Conservation (phyloP, 1,284 basidiomycete species). For the Puccinia horiana region DNA sequence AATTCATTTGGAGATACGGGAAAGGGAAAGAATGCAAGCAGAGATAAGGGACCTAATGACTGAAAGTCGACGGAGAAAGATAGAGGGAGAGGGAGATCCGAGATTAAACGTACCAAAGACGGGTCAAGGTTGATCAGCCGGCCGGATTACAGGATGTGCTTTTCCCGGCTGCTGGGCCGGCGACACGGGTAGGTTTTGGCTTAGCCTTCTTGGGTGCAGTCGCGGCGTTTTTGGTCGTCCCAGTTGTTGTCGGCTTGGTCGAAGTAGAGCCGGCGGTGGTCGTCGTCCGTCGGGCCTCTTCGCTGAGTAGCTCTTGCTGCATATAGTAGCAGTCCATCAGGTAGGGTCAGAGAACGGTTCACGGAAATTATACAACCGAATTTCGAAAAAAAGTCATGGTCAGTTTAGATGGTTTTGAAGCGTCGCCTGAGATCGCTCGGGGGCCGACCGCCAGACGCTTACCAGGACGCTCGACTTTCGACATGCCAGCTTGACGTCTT, state of each 20-base stretch:
- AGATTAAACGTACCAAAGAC: too few relatives aligned
- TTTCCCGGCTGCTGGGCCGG: background rate
- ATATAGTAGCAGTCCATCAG: background rate
- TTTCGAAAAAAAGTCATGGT: background rate
- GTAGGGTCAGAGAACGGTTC: background rate
- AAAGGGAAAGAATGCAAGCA: too few relatives aligned
- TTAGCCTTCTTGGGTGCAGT: background rate
- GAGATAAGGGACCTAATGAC: too few relatives aligned
- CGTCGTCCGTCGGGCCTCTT: slow-evolving; percentile 1
- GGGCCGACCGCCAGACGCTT: background rate
- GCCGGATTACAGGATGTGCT: background rate
- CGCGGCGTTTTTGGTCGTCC: background rate
- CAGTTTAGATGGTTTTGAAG: background rate
- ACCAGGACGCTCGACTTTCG: slow-evolving; percentile 37
- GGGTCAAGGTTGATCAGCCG: background rate
- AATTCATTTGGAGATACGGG: background rate
- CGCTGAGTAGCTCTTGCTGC: slow-evolving; percentile 9
- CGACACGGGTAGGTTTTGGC: background rate
- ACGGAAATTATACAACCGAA: background rate
- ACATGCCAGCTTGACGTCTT: slow-evolving; percentile 34
- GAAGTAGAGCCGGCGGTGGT: background rate
- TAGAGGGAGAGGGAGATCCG: background rate
- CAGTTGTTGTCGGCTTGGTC: background rate
- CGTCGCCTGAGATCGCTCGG: too few relatives aligned
- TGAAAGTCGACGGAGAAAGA: background rate